A percentile compares a stretch with the other conserved stretches of the same genome.
phyloP scores from a whole-genome alignment of 345 rosid species.

The Boechera retrofracta region DNA sequence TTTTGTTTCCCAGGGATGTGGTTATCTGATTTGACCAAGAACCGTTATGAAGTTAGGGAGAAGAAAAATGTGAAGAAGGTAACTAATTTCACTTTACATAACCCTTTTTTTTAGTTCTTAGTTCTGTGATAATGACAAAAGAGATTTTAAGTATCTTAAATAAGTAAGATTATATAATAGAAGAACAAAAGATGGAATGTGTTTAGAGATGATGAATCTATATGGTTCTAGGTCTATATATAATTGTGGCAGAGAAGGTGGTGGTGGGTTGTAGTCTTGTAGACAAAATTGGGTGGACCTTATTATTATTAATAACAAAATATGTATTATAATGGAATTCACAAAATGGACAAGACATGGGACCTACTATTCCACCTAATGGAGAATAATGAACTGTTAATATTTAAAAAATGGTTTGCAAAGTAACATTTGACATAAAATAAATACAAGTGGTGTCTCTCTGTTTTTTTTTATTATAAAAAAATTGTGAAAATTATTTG shows the following conservation, averaged over 20 bases:
- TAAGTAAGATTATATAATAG: conserved; percentile 13
- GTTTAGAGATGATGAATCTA: conserved; percentile 28
- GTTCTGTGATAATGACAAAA: conserved; percentile 31
- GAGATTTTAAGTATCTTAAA: background rate
- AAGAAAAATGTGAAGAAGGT: conserved; percentile 80
- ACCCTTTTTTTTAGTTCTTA: background rate
- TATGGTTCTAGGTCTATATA: conserved; percentile 10
- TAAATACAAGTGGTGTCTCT: conserved; percentile 22
- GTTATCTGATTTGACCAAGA: conserved; percentile 68
- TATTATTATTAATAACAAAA: conserved; percentile 7
- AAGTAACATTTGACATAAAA: conserved; percentile 18
- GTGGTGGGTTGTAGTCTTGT: conserved; percentile 26
- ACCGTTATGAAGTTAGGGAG: conserved; percentile 76
- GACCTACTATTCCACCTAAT: conserved; percentile 49
- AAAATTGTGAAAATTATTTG: background rate
- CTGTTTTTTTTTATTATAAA: too few relatives aligned
- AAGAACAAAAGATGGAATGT: conserved; percentile 30
- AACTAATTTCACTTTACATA: conserved; percentile 1
- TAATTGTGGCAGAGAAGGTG: conserved; percentile 39
- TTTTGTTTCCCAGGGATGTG: conserved; percentile 82
- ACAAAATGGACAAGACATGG: conserved; percentile 45
- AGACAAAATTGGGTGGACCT: conserved; percentile 46
- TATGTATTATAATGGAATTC: conserved; percentile 20
- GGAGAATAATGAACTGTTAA: conserved; percentile 37
- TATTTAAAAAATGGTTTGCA: conserved; percentile 7